A percentile compares a stretch with the other conserved stretches of the same genome.
These are phyloP conservation scores for Diplotaxis tenuifolia DNA, from an alignment of 345 rosid species.

Conservation along the genomic window DNA sequence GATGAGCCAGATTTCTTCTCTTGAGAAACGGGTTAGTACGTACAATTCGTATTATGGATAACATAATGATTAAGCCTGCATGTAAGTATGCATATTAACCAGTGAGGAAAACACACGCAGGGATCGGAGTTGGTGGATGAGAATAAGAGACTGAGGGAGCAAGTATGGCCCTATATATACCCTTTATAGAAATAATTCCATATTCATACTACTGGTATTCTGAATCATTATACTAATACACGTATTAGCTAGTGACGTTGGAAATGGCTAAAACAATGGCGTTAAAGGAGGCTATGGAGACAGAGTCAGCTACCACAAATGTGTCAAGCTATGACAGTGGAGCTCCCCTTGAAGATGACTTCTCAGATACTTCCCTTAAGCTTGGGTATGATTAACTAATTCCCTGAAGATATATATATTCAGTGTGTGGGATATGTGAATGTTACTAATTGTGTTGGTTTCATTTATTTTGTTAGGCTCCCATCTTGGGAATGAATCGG, in stretches of 20 bases:
- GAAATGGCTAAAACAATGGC: conserved; percentile 28
- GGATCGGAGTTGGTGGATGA: conserved; percentile 76
- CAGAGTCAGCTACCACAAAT: conserved; percentile 47
- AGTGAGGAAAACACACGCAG: conserved; percentile 34
- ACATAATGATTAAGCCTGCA: neutral
- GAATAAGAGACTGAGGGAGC: conserved; percentile 57
- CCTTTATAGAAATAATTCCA: neutral
- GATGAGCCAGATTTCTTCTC: conserved; percentile 62
- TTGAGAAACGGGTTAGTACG: conserved; percentile 65
- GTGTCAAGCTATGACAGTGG: conserved; percentile 46
- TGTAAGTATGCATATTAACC: neutral
- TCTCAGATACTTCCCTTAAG: conserved; percentile 75
- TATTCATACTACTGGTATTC: neutral
- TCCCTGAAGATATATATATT: neutral
- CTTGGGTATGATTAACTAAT: conserved; percentile 49
- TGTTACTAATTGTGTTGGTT: neutral
- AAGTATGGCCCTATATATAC: conserved; percentile 37
- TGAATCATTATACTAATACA: neutral
- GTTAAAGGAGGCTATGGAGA: conserved; percentile 53
- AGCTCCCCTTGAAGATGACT: conserved; percentile 55
- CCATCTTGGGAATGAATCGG: conserved; percentile 23
- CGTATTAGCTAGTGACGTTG: conserved; percentile 15
- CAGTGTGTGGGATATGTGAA: neutral
- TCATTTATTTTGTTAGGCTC: conserved; percentile 13
- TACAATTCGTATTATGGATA: neutral